A percentile compares a stretch with the other conserved stretches of the same genome.
phyloP scores from a whole-genome alignment of 2,329 filamentous ascomycete species.

The Trichoderma pleuroti region DNA sequence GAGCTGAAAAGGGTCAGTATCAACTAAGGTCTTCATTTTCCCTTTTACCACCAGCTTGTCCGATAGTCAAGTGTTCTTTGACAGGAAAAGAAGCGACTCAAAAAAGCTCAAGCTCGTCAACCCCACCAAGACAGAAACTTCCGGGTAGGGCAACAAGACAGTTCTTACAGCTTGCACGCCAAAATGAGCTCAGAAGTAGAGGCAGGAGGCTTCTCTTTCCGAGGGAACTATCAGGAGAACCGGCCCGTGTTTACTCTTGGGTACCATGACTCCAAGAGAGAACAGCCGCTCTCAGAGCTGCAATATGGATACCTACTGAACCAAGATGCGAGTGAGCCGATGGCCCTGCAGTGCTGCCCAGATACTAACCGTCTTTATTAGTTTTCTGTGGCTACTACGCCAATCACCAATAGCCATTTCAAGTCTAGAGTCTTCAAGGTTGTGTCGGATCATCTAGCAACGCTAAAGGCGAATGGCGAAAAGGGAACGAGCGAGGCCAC shows the following conservation, averaged over 20 bases:
- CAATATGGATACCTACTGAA: conserved; percentile 67
- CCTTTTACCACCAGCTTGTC: background rate
- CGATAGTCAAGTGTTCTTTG: background rate
- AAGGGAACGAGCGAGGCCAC: conserved; percentile 40
- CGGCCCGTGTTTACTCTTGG: conserved; percentile 62
- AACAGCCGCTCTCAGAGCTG: conserved; percentile 57
- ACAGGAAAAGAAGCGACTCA: background rate
- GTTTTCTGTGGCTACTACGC: conserved; percentile 77
- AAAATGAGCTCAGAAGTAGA: conserved; percentile 12
- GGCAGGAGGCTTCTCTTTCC: background rate
- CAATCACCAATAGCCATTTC: conserved; percentile 73
- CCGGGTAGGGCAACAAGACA: background rate
- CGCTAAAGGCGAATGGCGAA: conserved; percentile 41
- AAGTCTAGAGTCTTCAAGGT: conserved; percentile 63
- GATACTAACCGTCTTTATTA: conserved; percentile 33
- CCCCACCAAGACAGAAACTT: background rate
- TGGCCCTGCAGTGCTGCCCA: background rate
- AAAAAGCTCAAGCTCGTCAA: background rate
- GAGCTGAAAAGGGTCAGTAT: background rate
- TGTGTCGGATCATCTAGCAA: conserved; percentile 52
- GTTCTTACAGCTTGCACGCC: background rate
- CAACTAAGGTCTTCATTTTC: background rate
- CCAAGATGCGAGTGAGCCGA: conserved; percentile 55
- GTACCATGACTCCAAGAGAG: conserved; percentile 66
- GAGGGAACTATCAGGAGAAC: conserved; percentile 2